Evolutionary conservation across 163 green algal genomes (phyloP).

Genomic region (Coccomyxa subellipsoidea): DNA sequence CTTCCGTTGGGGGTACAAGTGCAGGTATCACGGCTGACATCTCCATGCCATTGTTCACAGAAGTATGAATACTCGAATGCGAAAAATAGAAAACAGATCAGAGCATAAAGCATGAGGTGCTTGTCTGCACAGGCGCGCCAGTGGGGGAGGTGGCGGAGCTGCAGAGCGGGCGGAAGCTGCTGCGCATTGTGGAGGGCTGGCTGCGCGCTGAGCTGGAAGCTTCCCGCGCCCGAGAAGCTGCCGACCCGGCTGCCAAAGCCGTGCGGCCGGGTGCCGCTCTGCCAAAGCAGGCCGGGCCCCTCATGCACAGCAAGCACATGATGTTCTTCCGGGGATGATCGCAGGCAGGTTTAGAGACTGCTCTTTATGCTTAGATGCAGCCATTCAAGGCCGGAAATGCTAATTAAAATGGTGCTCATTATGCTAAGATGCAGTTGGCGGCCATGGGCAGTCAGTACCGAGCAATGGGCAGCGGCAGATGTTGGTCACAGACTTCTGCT

Average conservation of each 20-base stretch:
- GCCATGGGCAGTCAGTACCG: too few species aligned
- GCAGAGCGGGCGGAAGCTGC: constrained; percentile 55
- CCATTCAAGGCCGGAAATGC: too few species aligned
- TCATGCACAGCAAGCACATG: constrained; percentile 75
- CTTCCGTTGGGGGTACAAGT: constrained; percentile 73
- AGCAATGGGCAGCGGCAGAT: too few species aligned
- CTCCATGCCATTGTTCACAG: not conserved
- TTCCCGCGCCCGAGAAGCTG: constrained; percentile 6
- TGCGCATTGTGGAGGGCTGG: constrained; percentile 77
- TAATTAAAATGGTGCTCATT: too few species aligned
- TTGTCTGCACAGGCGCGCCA: constrained; percentile 35
- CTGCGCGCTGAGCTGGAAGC: constrained; percentile 42
- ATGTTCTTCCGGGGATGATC: constrained; percentile 57
- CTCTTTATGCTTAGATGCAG: too few species aligned
- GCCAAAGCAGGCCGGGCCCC: constrained; percentile 17
- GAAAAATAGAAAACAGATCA: not conserved
- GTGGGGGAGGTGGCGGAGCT: constrained; percentile 41
- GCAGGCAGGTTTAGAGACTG: too few species aligned
- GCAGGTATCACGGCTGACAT: constrained; percentile 55
- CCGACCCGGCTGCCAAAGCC: not conserved
- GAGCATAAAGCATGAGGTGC: too few species aligned
- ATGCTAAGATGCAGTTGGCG: too few species aligned
- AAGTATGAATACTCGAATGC: not conserved
- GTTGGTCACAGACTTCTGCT: too few species aligned
- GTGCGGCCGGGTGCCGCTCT: not conserved